Evolutionary conservation across 345 rosid genomes (phyloP), one percentile per base, ranked within the genome.

Genomic region (Angophora floribunda): DNA sequence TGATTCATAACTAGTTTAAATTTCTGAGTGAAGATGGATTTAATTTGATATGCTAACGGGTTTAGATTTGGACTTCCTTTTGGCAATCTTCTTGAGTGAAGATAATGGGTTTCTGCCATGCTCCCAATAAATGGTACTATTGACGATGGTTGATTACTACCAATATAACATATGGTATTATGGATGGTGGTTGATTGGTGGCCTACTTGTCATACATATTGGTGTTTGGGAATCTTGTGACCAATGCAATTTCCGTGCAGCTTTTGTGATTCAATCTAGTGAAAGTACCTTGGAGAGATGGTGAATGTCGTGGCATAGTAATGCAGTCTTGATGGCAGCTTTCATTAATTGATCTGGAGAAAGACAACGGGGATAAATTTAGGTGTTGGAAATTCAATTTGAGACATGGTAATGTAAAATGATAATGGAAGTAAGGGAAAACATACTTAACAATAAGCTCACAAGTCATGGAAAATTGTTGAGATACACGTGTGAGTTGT

Each of bases 31-130:
- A 36, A 19, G 2, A 1, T 36, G 11, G 10, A 3, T 17, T 6
- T 17, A 12, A 75, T 6, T 19, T 2, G 1, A 75, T 75, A 41
- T 36, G 4, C 41, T 9, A 12, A 75, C 0, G 0, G 0, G 14
- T 9, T 36, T 2, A 0, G 4, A 19, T 1, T 75, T 75, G 12
- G 10, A 17, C 21, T 67, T 6, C 24, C 2, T 67, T 36, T 1
- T 67, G 3, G 21, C 19, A 2, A 67, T 41, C 45, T 67, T 17
- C 3, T 5, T 2, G 15, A 12, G 10, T 67, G 17, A 67, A 15
- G 44, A 5, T 67, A 67, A 7, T 32, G 24, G 13, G 24, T 11
- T 70, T 36, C 7, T 70, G 2, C 9, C 3, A 6, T 3, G 22
- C 6, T 75, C 4, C 2, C 12, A 41, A 36, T 9, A 17, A 17